Evolutionary conservation across 2,329 filamentous ascomycete genomes (phyloP).

Genomic region (Penicillium sp.): DNA sequence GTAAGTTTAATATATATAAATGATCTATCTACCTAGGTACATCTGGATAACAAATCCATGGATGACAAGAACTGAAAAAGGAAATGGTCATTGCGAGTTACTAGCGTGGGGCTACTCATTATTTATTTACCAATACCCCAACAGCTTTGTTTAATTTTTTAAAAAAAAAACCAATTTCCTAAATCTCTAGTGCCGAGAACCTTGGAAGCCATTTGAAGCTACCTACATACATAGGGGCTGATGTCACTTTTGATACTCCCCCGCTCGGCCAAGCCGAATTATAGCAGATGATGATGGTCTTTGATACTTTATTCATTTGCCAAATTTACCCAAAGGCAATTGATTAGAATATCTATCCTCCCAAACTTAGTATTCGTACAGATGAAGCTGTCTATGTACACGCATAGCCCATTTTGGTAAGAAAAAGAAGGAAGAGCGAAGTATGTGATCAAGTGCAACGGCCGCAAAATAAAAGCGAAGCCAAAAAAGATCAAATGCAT

Average conservation of each 20-base stretch:
- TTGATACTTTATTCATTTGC: background rate
- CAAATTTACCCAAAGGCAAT: background rate
- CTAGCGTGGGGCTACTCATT: background rate
- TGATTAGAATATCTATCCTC: background rate
- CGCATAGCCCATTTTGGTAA: background rate
- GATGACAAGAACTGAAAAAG: background rate
- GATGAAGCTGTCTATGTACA: background rate
- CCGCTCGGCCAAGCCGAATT: conserved; percentile 3
- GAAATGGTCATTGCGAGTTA: background rate
- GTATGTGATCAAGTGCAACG: background rate
- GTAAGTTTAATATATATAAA: background rate
- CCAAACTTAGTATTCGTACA: background rate
- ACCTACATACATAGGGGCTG: background rate
- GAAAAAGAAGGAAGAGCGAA: background rate
- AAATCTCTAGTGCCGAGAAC: background rate
- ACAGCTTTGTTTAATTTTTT: background rate
- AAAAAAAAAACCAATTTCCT: background rate
- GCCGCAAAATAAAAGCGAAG: background rate
- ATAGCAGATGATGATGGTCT: background rate
- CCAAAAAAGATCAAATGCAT: background rate
- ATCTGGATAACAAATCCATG: background rate
- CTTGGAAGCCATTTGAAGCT: background rate
- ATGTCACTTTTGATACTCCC: background rate
- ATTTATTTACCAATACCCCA: background rate
- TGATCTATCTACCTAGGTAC: background rate